A percentile compares a stretch with the other conserved stretches of the same genome.
Conservation (phyloP, 2,329 filamentous ascomycete genomes). For the Ustulina deusta region DNA sequence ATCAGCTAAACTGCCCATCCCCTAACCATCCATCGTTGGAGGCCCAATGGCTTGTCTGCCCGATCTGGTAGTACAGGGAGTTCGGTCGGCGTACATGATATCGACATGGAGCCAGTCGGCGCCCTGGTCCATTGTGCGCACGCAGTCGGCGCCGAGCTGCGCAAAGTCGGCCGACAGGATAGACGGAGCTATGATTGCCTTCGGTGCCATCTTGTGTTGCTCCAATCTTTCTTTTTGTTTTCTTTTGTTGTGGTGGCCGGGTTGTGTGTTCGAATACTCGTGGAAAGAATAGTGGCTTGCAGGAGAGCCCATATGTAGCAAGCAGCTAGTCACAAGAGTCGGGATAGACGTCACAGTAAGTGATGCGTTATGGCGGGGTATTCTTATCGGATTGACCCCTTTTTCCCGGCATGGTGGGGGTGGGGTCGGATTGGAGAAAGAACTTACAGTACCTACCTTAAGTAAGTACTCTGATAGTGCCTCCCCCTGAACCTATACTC, state of each 20-base stretch:
- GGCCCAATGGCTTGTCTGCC: neutral
- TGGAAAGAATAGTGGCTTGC: neutral
- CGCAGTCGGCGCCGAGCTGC: slow-evolving; percentile 86
- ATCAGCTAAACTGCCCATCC: slow-evolving; percentile 24
- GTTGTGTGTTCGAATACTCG: neutral
- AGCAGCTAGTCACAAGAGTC: slow-evolving; percentile 3
- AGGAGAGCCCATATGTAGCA: neutral
- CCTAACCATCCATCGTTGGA: neutral
- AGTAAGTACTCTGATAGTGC: too few species aligned
- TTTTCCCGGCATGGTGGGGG: slow-evolving; percentile 36
- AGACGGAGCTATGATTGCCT: slow-evolving; percentile 96
- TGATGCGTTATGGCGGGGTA: slow-evolving; percentile 42
- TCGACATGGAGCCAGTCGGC: slow-evolving; percentile 96
- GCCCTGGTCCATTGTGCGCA: slow-evolving; percentile 84
- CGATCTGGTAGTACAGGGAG: slow-evolving; percentile 2
- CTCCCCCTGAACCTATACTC: too few species aligned
- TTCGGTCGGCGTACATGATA: slow-evolving; percentile 72
- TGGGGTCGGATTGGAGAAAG: slow-evolving; percentile 19
- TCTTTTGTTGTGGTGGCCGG: neutral
- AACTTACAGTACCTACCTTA: neutral
- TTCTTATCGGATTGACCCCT: slow-evolving; percentile 25
- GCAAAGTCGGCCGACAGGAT: slow-evolving; percentile 98
- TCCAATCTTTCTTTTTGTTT: neutral
- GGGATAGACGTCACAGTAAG: slow-evolving; percentile 44
- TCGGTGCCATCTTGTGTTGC: slow-evolving; percentile 76